Evolutionary conservation across 768 basidiomycete species (phyloP), one percentile per base, ranked within the genome.

Genomic region (Symmetrospora coprosmae): DNA sequence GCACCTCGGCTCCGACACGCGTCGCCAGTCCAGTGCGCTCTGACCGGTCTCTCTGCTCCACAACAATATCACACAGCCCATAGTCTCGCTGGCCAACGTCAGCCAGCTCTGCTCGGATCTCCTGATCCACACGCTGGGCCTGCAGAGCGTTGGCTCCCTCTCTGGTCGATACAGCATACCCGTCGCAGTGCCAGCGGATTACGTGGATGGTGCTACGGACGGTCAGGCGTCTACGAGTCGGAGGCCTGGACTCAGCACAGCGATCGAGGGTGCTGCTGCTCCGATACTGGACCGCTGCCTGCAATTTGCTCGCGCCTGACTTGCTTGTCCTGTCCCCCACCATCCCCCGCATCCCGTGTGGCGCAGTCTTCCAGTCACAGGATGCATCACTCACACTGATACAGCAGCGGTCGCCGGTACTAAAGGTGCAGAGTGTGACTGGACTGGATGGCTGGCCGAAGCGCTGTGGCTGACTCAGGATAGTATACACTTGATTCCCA

Each of bases 41-140:
- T n/a, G n/a, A n/a, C n/a, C n/a, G n/a, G n/a, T n/a, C n/a, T n/a
- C n/a, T n/a, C n/a, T n/a, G n/a, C n/a, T n/a, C n/a, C n/a, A n/a
- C n/a, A n/a, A n/a, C n/a, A n/a, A n/a, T n/a, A n/a, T 9, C 33
- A 19, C 28, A 25, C 33, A 58, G 55, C 55, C 55, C 11, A 46
- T 58, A 28, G 55, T 58, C 27, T 58, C 55, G 55, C 43, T 58
- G 7, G 55, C 40, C 31, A 58, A 58, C 31, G 55, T 58, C 30
- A 28, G 41, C 2, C 55, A 58, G 37, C 41, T 58, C 28, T 39
- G 41, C 7, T 31, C 40, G 30, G 55, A 58, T 46, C 55, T 58
- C 17, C 41, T 58, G 4, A 25, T 58, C 3, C 55, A 58, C 31
- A 45, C 55, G 7, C 31, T 58, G n/a, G n/a, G 46, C 23, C 38